phyloP scores from a whole-genome alignment of 306 rosid genomes.

The Cucurbita maxima region DNA sequence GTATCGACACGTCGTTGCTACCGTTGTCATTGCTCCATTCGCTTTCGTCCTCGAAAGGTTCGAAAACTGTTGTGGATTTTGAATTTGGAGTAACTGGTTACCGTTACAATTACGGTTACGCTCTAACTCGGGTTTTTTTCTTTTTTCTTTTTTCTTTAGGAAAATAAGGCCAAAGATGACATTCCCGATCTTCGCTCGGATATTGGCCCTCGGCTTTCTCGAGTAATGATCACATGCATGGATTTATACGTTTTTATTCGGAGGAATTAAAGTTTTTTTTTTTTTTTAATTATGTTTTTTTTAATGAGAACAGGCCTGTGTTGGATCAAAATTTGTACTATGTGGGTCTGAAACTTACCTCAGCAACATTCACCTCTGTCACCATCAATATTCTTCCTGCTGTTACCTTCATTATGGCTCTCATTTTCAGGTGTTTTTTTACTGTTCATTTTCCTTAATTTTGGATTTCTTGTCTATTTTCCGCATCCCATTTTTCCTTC shows the following conservation, averaged over 20 bases:
- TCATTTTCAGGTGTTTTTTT: constrained; percentile 60
- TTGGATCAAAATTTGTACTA: constrained; percentile 85
- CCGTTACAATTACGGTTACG: too few relatives aligned
- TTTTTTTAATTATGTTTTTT: background rate
- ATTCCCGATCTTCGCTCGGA: constrained; percentile 60
- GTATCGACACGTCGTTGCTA: constrained; percentile 75
- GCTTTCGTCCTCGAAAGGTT: constrained; percentile 63
- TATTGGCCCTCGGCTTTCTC: constrained; percentile 64
- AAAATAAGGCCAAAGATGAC: constrained; percentile 93
- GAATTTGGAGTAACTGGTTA: too few relatives aligned
- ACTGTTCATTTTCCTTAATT: background rate
- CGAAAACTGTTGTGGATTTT: too few relatives aligned
- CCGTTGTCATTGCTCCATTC: constrained; percentile 51
- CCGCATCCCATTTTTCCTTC: background rate
- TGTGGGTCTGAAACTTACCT: constrained; percentile 80
- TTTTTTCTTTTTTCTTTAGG: constrained; percentile 22
- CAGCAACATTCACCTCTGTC: constrained; percentile 90
- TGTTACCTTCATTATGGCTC: constrained; percentile 79
- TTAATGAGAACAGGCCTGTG: constrained; percentile 56
- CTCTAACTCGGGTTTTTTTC: too few relatives aligned
- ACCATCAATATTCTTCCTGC: constrained; percentile 75
- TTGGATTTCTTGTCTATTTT: background rate
- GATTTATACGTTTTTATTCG: background rate
- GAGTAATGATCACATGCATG: constrained; percentile 49
- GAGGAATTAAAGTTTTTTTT: background rate